Evolutionary conservation across 352 stramenopile genomes (phyloP), one percentile per base, ranked within the genome.

Genomic region (Phytophthora boehmeriae): DNA sequence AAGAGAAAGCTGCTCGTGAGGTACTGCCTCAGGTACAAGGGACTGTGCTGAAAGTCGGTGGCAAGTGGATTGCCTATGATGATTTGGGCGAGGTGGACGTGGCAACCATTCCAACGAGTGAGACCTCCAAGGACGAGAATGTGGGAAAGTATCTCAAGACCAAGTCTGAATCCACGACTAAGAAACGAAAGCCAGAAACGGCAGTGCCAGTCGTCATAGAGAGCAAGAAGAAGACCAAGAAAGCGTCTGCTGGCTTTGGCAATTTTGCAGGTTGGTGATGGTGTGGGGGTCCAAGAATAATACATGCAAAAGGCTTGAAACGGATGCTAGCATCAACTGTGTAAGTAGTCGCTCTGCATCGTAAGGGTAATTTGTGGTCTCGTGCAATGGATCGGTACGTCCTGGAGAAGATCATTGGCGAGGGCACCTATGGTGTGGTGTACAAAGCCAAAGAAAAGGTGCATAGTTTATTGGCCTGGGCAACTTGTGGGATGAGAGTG

Each of bases 391-490:
- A 95, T 55, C 87, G 89, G 56, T 95, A 95, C 55, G 60, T 73
- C 39, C 56, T 95, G 5, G 86, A 95, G 35, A 92, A 92, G 42
- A 60, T 93, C 20, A 92, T 95, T 36, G 86, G 86, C 20, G 86
- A 95, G 71, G 86, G 86, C 35, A 93, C 86, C 22, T 95, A 93
- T 59, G 86, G 86, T 16, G 68, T 93, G 36, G 83, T 95, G 19
- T 95, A 90, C 59, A 88, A 88, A 46, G 86, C 86, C 11, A 76
- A 70, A 30, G 86, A 93, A 56, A 95, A 92, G 68, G 85, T 92
- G 50, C 13, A 54, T 50, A 5, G 1, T 19, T 45, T 23, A 20
- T 5, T 38, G 13, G 16, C 20, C n/a, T 14, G 20, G 9, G 16
- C 30, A 46, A 17, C 9, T 20, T 22, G 22, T 27, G 16, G 42